A percentile compares a stretch with the other conserved stretches of the same genome.
phyloP scores from a whole-genome alignment of 805 yeast genomes.

The Torulaspora gathmanii region DNA sequence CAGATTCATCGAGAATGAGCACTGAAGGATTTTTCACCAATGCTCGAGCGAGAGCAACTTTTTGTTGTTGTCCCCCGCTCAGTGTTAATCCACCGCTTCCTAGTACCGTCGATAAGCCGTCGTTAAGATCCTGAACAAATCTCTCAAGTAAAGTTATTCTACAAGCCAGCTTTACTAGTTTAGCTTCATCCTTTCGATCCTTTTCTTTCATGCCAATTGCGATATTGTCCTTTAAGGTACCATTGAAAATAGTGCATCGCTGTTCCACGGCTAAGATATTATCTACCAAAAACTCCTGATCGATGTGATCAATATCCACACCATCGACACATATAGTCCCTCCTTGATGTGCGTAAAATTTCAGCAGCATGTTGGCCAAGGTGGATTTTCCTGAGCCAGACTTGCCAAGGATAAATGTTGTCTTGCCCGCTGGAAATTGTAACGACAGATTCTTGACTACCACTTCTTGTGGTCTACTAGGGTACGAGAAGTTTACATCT shows the following conservation, averaged over 20 bases:
- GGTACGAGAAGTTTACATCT: conserved; percentile 58
- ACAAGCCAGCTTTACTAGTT: conserved; percentile 41
- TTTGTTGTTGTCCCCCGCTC: conserved; percentile 91
- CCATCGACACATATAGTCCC: conserved; percentile 65
- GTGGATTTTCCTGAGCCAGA: conserved; percentile 97
- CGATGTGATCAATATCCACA: conserved; percentile 40
- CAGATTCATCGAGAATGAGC: conserved; percentile 77
- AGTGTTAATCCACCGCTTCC: conserved; percentile 46
- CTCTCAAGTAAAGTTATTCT: conserved; percentile 49
- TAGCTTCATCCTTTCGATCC: conserved; percentile 18
- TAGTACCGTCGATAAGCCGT: conserved; percentile 52
- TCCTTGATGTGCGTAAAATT: conserved; percentile 46
- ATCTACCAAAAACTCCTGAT: conserved; percentile 49
- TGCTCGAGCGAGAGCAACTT: conserved; percentile 83
- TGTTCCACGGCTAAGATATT: conserved; percentile 76
- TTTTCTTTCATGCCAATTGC: conserved; percentile 40
- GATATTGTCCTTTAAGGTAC: conserved; percentile 59
- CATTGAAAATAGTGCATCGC: conserved; percentile 58
- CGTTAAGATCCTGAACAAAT: conserved; percentile 45
- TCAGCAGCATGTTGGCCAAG: conserved; percentile 54
- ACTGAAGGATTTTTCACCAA: conserved; percentile 66
- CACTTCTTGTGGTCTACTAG: conserved; percentile 45
- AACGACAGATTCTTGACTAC: conserved; percentile 49
- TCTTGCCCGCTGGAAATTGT: conserved; percentile 41
- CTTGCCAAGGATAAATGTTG: conserved; percentile 70